Conservation (phyloP, 164 flowering plant genomes). For the Sextonia rubra region DNA sequence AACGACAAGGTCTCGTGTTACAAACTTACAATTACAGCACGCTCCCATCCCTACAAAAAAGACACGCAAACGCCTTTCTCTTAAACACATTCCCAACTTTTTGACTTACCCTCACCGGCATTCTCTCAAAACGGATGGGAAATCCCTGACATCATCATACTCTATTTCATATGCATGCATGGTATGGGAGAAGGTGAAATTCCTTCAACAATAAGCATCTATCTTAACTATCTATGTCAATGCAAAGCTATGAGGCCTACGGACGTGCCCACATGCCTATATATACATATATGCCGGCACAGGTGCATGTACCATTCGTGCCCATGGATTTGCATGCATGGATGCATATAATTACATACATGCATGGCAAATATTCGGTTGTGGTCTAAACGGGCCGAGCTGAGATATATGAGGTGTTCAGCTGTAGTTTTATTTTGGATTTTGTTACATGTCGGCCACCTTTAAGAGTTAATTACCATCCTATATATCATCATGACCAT, state of each 20-base stretch:
- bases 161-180: not conserved
- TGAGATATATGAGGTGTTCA: not conserved
- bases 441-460: too few relatives aligned
- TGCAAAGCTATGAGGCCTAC: not conserved
- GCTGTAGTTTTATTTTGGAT: too few relatives aligned
- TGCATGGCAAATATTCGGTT: too few relatives aligned
- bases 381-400: not conserved
- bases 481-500: too few relatives aligned
- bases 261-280: too few relatives aligned
- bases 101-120: conserved; percentile 10
- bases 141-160: conserved; percentile 5
- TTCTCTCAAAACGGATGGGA: conserved; percentile 3
- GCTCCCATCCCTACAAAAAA: not conserved
- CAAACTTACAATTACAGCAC: too few relatives aligned
- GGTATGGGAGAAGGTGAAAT: not conserved
- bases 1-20: too few relatives aligned
- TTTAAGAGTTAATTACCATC: too few relatives aligned
- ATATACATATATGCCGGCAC: not conserved
- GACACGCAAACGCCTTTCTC: conserved; percentile 25
- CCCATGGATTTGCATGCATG: not conserved
- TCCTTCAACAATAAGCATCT: not conserved
- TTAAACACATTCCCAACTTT: conserved; percentile 19
- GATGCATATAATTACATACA: not conserved
- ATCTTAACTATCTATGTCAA: not conserved
- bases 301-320: not conserved